Base-by-base conservation (phyloP, 371 early-diverging fungal species). In the Mucor indicus region DNA sequence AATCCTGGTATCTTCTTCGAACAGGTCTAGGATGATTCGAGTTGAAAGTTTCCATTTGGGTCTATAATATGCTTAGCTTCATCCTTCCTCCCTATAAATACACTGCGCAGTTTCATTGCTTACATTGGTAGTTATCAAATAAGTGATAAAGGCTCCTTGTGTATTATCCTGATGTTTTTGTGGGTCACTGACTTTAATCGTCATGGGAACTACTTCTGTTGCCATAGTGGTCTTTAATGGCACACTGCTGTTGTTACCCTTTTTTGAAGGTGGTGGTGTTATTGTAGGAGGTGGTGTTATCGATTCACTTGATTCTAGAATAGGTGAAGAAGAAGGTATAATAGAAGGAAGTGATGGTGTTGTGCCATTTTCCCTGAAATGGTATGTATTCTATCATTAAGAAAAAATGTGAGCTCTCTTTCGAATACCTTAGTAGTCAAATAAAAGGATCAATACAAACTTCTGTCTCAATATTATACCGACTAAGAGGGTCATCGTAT, bases 1-100 rank as follows among this genome's bases (percentile, higher is more conserved):
- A 96, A 60, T 96, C 95, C 54, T 87, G 89, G 66, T 87, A 96
- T 53, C 96, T 75, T 52, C 94, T 75, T 43, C 92, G 78, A 3
- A 92, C 82, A 31, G 56, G 57, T 19, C 45, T 42, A n/a, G n/a
- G n/a, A n/a, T n/a, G n/a, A n/a, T n/a, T n/a, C n/a, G n/a, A n/a
- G n/a, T n/a, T n/a, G n/a, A n/a, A n/a, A n/a, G n/a, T 55, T 25
- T 52, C 38, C 8, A 56, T 38, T 16, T 44, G 22, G 5, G 62
- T 50, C 62, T 57, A 3, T 32, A 4, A 21, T 1, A 38, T 19
- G 17, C 35, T 11, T 20, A 9, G 3, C 11, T 17, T 11, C 2
- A 7, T 17, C 19, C 1, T 22, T 10, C 31, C 5, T 27, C 29
- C 11, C 11, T 27, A 5, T 27, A 27, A 7, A 27, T 11, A 27